Evolutionary conservation across 208 protist species (phyloP), one percentile per base, ranked within the genome.

Genomic region (Wallacemonas sp.): DNA sequence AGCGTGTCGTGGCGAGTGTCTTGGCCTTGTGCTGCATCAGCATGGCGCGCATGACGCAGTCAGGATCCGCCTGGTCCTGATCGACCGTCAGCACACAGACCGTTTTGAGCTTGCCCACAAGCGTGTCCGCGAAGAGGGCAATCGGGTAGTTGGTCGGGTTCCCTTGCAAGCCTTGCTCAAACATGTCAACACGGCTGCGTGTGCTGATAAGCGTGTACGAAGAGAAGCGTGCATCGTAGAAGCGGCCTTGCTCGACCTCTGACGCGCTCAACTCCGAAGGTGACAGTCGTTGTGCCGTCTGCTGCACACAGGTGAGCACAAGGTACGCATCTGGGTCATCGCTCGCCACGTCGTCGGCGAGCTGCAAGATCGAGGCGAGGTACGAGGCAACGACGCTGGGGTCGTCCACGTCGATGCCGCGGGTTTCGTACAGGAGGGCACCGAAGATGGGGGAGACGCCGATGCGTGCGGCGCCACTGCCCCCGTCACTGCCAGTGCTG

Each of bases 171-270:
- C 60, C 66, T 26, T 72, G 39, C 38, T 50, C 29, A 41, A 53
- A 76, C n/a, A 78, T 21, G 10, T 73, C 59, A 17, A 61, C 67
- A 6, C 50, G 38, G 60, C 71, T 71, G 29, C 71, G 65, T 33
- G 66, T 73, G 46, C 69, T 67, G 24, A 83, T 62, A 1, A 78
- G 19, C 4, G 71, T 83, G 68, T 66, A 76, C 39, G 71, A 83
- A 42, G 71, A 78, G 58, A 83, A 68, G 62, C 10, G 53, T 27
- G 65, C 77, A 53, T 83, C 77, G 36, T 62, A 66, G 24, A 29
- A 15, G 68, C 68, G 71, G 54, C 30, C 44, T 5, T 46, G 24
- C 15, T 68, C 76, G 3, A 42, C 37, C 13, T 42, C 33, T n/a
- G 27, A 32, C 15, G 17, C 58, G 1, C 45, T 36, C 30, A 62